Conservation (phyloP, 2,329 filamentous ascomycete species). For the Alternaria ventricosa region DNA sequence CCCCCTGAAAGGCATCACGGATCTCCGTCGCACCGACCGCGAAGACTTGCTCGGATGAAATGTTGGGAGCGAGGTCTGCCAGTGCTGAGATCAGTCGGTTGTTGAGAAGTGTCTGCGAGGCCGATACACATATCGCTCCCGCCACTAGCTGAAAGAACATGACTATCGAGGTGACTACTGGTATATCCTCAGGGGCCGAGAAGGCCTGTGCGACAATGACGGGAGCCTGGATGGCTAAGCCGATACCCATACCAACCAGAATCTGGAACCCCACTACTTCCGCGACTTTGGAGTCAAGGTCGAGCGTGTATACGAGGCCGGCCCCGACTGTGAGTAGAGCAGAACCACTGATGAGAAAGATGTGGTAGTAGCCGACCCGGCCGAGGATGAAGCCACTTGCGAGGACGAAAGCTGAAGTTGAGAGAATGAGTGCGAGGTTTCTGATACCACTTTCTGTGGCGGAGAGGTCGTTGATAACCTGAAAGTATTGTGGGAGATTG, state of each 20-base stretch:
- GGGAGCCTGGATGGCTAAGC: slow-evolving; percentile 31
- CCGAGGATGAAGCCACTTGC: neutral
- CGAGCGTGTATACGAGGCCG: slow-evolving; percentile 53
- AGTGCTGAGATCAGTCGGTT: no score
- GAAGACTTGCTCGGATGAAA: no score
- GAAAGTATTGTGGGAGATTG: slow-evolving; percentile 59
- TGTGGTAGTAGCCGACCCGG: slow-evolving; percentile 44
- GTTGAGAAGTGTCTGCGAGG: no score
- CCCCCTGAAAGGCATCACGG: no score
- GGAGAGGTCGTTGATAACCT: slow-evolving; percentile 46
- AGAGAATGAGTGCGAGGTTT: slow-evolving; percentile 52
- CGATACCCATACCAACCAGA: slow-evolving; percentile 49
- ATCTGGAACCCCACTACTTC: slow-evolving; percentile 58
- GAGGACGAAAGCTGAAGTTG: slow-evolving; percentile 21
- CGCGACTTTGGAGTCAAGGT: slow-evolving; percentile 41
- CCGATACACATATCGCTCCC: no score
- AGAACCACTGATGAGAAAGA: slow-evolving; percentile 38
- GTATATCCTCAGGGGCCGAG: neutral
- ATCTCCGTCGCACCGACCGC: no score
- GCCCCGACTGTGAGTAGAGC: slow-evolving; percentile 42
- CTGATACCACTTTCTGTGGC: slow-evolving; percentile 50
- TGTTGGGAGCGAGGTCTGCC: no score
- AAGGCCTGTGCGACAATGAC: slow-evolving; percentile 46
- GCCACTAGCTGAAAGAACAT: neutral
- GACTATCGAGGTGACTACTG: neutral